Percentiles rank a stretch among this genome's conserved stretches.
Evolutionary conservation across 2,329 filamentous ascomycete species (phyloP).

Genomic region (Thermothelomyces thermophilus): DNA sequence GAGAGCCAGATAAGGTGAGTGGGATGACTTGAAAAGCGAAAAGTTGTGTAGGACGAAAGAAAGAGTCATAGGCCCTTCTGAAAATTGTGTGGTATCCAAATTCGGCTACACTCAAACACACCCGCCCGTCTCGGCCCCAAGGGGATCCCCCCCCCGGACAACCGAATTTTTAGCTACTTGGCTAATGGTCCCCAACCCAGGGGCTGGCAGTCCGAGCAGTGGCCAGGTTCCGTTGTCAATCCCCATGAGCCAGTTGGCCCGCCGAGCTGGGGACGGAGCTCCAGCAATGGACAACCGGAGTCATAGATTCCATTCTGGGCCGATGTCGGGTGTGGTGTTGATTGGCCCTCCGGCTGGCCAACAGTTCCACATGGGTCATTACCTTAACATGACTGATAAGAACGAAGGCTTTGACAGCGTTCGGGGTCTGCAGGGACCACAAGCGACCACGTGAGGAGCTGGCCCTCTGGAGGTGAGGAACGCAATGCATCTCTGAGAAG

Average conservation of each 20-base stretch:
- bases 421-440: neutral
- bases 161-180: constrained; percentile 16
- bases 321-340: constrained; percentile 12
- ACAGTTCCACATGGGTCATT: constrained; percentile 14
- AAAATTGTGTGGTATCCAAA: constrained; percentile 21
- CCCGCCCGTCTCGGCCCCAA: constrained; percentile 13
- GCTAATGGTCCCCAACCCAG: constrained; percentile 16
- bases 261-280: constrained; percentile 15
- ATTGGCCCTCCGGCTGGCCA: constrained; percentile 1
- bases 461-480: neutral
- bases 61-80: constrained; percentile 19
- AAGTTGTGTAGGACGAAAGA: constrained; percentile 3
- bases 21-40: constrained; percentile 8
- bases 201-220: constrained; percentile 10
- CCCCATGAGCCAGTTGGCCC: constrained; percentile 13
- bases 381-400: constrained; percentile 27
- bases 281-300: constrained; percentile 10
- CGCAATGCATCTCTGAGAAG: constrained; percentile 2
- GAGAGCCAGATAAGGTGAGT: constrained; percentile 4
- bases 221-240: constrained; percentile 9
- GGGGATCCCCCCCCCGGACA: constrained; percentile 1
- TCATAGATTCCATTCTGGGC: constrained; percentile 4
- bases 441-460: constrained; percentile 6
- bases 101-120: constrained; percentile 15
- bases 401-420: neutral